These are phyloP conservation scores for Clarireedia paspali DNA, from an alignment of 2,329 filamentous ascomycete genomes.

Conservation along the genomic window DNA sequence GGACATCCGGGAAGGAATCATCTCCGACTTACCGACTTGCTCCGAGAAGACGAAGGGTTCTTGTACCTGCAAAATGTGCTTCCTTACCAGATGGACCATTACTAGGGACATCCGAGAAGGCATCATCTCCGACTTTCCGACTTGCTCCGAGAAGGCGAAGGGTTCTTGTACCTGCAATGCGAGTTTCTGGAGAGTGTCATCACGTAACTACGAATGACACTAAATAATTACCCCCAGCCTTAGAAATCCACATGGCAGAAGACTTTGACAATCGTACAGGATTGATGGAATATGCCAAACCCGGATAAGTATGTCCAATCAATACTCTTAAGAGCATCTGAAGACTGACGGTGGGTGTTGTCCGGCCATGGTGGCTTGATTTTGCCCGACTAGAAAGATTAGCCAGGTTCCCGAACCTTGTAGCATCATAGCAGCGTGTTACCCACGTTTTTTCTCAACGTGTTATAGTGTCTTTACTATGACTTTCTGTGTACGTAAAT, in stretches of 20 bases:
- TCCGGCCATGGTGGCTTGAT: not conserved
- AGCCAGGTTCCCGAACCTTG: not conserved
- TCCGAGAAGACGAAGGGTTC: no score
- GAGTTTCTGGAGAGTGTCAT: no score
- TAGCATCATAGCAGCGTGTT: not conserved
- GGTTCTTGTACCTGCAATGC: no score
- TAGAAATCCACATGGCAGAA: no score
- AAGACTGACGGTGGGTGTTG: not conserved
- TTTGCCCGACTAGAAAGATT: not conserved
- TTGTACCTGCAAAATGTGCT: not conserved
- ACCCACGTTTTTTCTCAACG: constrained; percentile 4
- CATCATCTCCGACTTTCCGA: not conserved
- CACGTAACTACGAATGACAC: no score
- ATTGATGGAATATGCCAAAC: no score
- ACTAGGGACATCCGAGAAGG: not conserved
- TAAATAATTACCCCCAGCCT: no score
- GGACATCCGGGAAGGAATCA: not conserved
- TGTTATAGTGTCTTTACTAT: not conserved
- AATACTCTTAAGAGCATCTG: no score
- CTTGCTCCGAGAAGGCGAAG: no score
- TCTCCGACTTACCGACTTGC: not conserved
- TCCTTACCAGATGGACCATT: not conserved
- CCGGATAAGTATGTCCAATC: no score
- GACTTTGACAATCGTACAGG: no score
- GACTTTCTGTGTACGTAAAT: not conserved